Conservation (phyloP, 371 early-diverging fungal species). For the Circinella umbellata region DNA sequence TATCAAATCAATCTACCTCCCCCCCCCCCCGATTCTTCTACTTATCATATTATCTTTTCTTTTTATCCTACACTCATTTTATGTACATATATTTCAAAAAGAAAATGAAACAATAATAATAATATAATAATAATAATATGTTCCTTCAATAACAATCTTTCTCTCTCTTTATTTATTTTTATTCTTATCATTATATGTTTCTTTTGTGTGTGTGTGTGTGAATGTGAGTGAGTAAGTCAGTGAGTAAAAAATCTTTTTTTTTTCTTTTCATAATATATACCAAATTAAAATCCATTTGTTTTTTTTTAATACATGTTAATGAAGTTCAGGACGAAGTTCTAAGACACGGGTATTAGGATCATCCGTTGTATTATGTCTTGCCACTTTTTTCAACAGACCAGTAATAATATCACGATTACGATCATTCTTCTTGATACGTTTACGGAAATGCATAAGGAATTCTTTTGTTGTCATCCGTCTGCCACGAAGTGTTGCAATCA, state of each 20-base stretch:
- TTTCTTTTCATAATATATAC: no score
- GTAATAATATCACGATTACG: constrained; percentile 67
- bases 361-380: constrained; percentile 53
- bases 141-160: no score
- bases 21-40: not conserved
- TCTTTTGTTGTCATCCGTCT: constrained; percentile 69
- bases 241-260: not conserved
- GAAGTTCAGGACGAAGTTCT: constrained; percentile 54
- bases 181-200: no score
- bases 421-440: constrained; percentile 68
- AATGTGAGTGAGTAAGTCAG: no score
- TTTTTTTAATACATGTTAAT: not conserved
- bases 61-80: no score
- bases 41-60: not conserved
- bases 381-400: constrained; percentile 66
- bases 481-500: constrained; percentile 61
- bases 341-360: constrained; percentile 47
- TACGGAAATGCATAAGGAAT: constrained; percentile 66
- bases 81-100: no score
- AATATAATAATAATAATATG: no score
- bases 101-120: not conserved
- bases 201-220: no score
- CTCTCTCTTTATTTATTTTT: not conserved
- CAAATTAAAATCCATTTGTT: no score
- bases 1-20: not conserved